Evolutionary conservation across 2,329 filamentous ascomycete genomes (phyloP), one percentile per base, ranked within the genome.

Genomic region (Cryphonectria radicalis): DNA sequence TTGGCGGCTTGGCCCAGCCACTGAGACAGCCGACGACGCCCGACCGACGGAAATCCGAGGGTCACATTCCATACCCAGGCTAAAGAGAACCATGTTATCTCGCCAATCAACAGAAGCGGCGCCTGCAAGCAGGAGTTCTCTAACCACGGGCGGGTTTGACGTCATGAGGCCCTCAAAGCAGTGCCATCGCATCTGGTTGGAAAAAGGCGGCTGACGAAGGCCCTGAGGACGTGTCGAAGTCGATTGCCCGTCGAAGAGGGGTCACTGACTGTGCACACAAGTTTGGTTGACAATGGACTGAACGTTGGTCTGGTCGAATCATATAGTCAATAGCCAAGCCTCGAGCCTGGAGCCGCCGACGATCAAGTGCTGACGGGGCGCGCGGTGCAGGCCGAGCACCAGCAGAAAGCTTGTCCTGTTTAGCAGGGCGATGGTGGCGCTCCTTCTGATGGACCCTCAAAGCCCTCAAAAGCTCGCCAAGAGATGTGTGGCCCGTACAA

Each of bases 341-440:
- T 32, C 55, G 17, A 59, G 55, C 6, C 28, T 32, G 32, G 55
- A 59, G 28, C 55, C 55, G 55, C 55, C 13, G 55, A 59, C 28
- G 55, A 19, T 32, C 28, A 59, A 59, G 25, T 59, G 14, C 55
- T 59, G 55, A 32, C 55, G 32, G 28, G 25, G 25, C 25, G n/a
- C n/a, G 53, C 53, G 53, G 53, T 57, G n/a, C 55, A 59, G 55
- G 50, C n/a, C n/a, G 55, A 32, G 28, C 55, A 28, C 25, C 25
- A 32, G 55, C 55, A 57, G 14, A 59, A 53, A 59, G 55, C 55
- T 59, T 59, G 55, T 57, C 10, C 53, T 57, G 53, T 57, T 28
- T 28, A 28, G 53, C 53, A 57, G 53, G 6, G 46, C n/a, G 11
- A 28, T 25, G 53, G 53, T 57, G 53, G 53, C 53, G 46, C 46